These are phyloP conservation scores for Trametes pubescens DNA, from an alignment of 1,284 basidiomycete genomes.

Conservation along the genomic window DNA sequence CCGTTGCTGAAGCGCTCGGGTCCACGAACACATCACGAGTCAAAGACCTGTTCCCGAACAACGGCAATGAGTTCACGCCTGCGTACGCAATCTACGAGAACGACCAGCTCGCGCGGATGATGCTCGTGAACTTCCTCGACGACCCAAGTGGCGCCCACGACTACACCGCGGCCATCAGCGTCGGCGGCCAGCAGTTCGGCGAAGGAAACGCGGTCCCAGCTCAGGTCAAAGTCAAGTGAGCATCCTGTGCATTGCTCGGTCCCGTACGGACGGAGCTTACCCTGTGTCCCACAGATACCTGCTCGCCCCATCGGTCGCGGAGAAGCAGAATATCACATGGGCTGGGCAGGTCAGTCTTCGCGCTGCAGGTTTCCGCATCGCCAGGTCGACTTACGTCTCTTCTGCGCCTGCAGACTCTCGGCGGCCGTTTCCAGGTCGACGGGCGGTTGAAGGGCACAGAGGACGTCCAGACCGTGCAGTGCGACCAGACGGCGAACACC, in stretches of 20 bases:
- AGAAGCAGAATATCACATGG: slow-evolving; percentile 60
- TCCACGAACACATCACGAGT: slow-evolving; percentile 41
- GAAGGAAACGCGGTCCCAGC: slow-evolving; percentile 34
- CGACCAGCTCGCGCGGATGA: slow-evolving; percentile 39
- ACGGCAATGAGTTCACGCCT: slow-evolving; percentile 38
- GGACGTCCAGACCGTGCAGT: slow-evolving; percentile 49
- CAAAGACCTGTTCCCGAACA: slow-evolving; percentile 41
- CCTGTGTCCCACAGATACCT: slow-evolving; percentile 43
- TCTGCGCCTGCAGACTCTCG: slow-evolving; percentile 61
- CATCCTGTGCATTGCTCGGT: neutral
- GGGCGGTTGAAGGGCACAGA: slow-evolving; percentile 52
- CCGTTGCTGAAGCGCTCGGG: slow-evolving; percentile 47
- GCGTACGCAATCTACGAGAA: slow-evolving; percentile 38
- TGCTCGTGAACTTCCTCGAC: slow-evolving; percentile 46
- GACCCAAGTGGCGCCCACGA: slow-evolving; percentile 44
- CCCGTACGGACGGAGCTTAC: neutral
- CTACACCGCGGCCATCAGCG: slow-evolving; percentile 41
- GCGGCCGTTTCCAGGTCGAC: slow-evolving; percentile 63
- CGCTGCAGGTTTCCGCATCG: neutral
- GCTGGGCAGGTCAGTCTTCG: slow-evolving; percentile 45
- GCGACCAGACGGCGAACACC: slow-evolving; percentile 47
- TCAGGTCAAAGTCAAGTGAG: slow-evolving; percentile 41
- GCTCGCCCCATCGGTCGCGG: slow-evolving; percentile 47
- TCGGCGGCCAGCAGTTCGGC: slow-evolving; percentile 40
- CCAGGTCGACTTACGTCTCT: neutral